Evolutionary conservation across 805 yeast species (phyloP), one percentile per base, ranked within the genome.

Genomic region (Saturnispora mendoncae): DNA sequence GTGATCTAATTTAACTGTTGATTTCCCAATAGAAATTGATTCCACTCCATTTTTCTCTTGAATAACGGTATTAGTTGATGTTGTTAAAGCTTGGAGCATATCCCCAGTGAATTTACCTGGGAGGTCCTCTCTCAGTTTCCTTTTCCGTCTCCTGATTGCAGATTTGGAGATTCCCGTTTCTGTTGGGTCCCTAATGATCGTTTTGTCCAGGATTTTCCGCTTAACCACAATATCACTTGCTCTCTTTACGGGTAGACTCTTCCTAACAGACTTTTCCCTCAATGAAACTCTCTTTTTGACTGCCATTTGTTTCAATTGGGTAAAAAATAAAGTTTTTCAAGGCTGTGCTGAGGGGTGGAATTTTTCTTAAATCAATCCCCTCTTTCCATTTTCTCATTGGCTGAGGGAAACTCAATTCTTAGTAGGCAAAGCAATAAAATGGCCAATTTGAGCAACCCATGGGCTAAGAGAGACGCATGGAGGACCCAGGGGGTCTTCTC

Each of bases 401-500:
- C n/a, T n/a, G n/a, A n/a, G n/a, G n/a, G n/a, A n/a, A n/a, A n/a
- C n/a, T n/a, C n/a, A n/a, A n/a, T n/a, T n/a, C n/a, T n/a, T n/a
- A n/a, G n/a, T n/a, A n/a, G n/a, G n/a, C n/a, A n/a, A 40, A 18
- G 10, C 8, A 33, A 34, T 36, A 50, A 40, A 19, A 57, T 58
- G 60, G 55, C 62, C 33, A 48, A 47, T 33, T 39, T 52, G 30
- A 48, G 55, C 41, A 67, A 67, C 47, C 72, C 74, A 38, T 69
- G 75, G 75, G 70, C 66, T 17, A 28, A 28, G 15, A 39, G 94
- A 71, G 94, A 84, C 60, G 92, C 94, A 36, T 84, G 95, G 95
- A 79, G 94, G 70, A 81, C 78, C 64, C 80, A 77, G 55, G 94
- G 92, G 45, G 84, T 78, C 40, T 85, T 85, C 66, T 71, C 83